Conservation (phyloP, 1,139 yeast genomes). For the Pichia terricola region DNA sequence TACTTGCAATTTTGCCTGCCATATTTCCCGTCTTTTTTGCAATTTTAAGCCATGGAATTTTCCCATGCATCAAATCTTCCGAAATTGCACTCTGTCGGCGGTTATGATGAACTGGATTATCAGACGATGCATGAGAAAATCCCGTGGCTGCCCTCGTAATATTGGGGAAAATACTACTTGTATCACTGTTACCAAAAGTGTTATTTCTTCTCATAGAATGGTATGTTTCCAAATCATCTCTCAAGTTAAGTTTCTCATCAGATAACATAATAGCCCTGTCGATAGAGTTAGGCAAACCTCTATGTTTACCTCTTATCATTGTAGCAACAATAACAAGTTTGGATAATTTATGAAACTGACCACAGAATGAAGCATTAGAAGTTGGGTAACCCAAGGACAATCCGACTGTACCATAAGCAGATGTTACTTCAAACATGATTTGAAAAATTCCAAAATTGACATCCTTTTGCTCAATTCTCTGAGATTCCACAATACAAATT, state of each 20-base stretch:
- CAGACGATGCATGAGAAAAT: not conserved
- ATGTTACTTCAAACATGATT: constrained; percentile 76
- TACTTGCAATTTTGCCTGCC: constrained; percentile 7
- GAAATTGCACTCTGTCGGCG: constrained; percentile 7
- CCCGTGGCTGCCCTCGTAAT: constrained; percentile 7
- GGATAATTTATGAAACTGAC: constrained; percentile 60
- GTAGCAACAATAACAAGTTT: constrained; percentile 80
- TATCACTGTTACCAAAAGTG: not conserved
- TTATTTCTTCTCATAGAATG: constrained; percentile 32
- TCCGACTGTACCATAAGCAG: constrained; percentile 97
- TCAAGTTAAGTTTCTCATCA: constrained; percentile 52
- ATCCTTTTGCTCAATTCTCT: constrained; percentile 37
- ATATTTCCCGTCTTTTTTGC: constrained; percentile 2
- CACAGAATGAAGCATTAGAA: constrained; percentile 59
- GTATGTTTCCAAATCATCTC: constrained; percentile 60
- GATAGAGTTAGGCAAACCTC: constrained; percentile 89
- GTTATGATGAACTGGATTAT: not conserved
- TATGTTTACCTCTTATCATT: constrained; percentile 91
- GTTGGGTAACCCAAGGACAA: constrained; percentile 74
- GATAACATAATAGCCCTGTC: constrained; percentile 94
- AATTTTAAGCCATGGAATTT: constrained; percentile 7
- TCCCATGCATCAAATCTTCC: constrained; percentile 7
- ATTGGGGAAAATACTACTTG: constrained; percentile 4
- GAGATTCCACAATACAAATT: constrained; percentile 78
- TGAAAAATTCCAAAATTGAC: constrained; percentile 58